These are phyloP conservation scores for Hypomyces perniciosus DNA, from an alignment of 2,329 filamentous ascomycete species.

Conservation along the genomic window DNA sequence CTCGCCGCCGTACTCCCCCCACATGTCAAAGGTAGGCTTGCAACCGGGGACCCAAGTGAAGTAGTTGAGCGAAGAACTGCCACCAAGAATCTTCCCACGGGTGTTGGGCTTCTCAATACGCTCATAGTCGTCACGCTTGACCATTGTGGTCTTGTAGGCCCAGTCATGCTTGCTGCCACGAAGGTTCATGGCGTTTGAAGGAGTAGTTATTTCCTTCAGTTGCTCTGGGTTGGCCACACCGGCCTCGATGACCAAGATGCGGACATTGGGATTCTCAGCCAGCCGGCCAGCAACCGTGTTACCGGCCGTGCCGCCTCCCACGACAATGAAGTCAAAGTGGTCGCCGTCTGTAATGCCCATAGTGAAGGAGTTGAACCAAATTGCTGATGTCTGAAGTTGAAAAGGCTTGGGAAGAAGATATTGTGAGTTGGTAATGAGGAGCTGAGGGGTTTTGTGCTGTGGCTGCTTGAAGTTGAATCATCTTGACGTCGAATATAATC, in stretches of 20 bases:
- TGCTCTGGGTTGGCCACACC: conserved; percentile 42
- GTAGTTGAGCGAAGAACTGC: conserved; percentile 55
- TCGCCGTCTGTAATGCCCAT: conserved; percentile 11
- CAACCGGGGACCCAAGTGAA: conserved; percentile 58
- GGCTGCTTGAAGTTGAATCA: no score
- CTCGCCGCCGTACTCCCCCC: conserved; percentile 67
- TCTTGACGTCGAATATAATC: no score
- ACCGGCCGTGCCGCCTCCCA: conserved; percentile 31
- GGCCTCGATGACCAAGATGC: conserved; percentile 42
- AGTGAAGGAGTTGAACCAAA: conserved; percentile 12
- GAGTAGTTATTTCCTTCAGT: conserved; percentile 47
- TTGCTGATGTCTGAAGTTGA: conserved; percentile 30
- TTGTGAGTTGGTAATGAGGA: background rate
- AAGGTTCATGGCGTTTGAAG: conserved; percentile 46
- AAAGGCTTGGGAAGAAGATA: conserved; percentile 12
- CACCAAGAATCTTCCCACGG: conserved; percentile 53
- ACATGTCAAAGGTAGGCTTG: conserved; percentile 56
- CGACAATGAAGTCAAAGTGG: conserved; percentile 27
- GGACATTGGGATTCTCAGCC: conserved; percentile 32
- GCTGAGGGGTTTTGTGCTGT: no score
- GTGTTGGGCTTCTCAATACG: conserved; percentile 59
- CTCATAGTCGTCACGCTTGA: conserved; percentile 53
- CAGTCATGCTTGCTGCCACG: conserved; percentile 52
- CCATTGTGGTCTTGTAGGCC: conserved; percentile 56
- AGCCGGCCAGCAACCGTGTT: conserved; percentile 32